A percentile compares a stretch with the other conserved stretches of the same genome.
phyloP scores from a whole-genome alignment of 805 yeast genomes.

The Candida jianshihensis region DNA sequence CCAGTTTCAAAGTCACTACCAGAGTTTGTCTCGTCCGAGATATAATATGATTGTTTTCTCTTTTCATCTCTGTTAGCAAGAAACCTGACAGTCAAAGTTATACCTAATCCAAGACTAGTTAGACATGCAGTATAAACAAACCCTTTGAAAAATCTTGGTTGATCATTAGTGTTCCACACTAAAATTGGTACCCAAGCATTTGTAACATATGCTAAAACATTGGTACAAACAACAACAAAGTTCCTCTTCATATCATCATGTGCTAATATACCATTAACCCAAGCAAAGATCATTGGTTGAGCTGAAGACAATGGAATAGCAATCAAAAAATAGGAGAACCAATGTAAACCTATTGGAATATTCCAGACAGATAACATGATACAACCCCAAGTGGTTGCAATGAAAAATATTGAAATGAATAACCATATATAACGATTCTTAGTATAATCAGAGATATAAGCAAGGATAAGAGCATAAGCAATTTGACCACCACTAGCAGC shows the following conservation, averaged over 20 bases:
- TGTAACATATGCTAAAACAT: constrained; percentile 35
- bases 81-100: too few species aligned
- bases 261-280: constrained; percentile 44
- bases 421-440: constrained; percentile 30
- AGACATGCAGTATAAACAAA: constrained; percentile 27
- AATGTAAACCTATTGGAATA: constrained; percentile 41
- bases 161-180: constrained; percentile 31
- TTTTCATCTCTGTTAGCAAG: too few species aligned
- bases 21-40: too few species aligned
- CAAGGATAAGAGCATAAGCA: constrained; percentile 26
- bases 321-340: constrained; percentile 41
- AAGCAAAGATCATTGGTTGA: constrained; percentile 48
- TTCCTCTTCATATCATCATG: constrained; percentile 27
- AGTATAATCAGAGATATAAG: constrained; percentile 31
- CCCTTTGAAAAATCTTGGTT: constrained; percentile 32
- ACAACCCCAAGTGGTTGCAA: constrained; percentile 31
- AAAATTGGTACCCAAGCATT: constrained; percentile 35
- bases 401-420: constrained; percentile 31
- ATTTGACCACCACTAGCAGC: constrained; percentile 33
- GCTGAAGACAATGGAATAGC: constrained; percentile 46
- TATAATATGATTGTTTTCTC: too few species aligned
- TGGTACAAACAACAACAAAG: constrained; percentile 33
- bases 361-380: constrained; percentile 41
- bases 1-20: too few species aligned
- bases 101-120: constrained; percentile 3